phyloP scores from a whole-genome alignment of 495 filamentous ascomycete species.

The Astrocystis sublimbata region DNA sequence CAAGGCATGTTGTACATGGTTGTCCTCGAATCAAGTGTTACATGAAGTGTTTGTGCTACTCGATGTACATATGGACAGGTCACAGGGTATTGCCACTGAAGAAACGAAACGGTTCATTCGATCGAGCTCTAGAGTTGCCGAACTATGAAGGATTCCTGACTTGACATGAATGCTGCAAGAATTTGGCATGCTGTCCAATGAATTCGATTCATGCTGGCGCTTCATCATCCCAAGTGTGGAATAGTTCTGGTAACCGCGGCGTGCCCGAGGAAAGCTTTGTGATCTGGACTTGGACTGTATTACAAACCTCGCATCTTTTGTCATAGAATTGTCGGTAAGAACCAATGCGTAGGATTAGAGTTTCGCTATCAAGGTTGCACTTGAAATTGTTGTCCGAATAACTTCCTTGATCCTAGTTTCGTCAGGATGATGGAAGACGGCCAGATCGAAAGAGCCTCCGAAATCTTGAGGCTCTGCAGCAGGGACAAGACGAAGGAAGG shows the following conservation, averaged over 20 bases:
- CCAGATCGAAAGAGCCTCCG: not conserved
- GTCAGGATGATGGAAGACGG: not conserved
- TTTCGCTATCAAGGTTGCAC: not conserved
- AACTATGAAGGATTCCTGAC: no score
- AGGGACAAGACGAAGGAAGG: not conserved
- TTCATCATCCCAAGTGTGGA: not conserved
- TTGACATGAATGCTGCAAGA: no score
- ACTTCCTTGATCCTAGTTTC: not conserved
- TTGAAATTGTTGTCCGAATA: not conserved
- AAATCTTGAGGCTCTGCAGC: slow-evolving; percentile 10
- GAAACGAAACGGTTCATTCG: not conserved
- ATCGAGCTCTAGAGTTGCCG: no score
- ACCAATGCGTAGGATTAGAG: not conserved
- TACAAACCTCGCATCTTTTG: not conserved
- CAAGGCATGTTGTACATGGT: slow-evolving; percentile 3
- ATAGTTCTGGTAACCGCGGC: not conserved
- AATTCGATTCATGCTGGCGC: not conserved
- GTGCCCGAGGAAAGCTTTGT: not conserved
- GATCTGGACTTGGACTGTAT: not conserved
- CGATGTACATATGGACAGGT: not conserved
- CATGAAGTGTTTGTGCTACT: not conserved
- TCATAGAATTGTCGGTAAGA: not conserved
- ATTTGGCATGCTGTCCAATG: no score
- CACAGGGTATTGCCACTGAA: not conserved
- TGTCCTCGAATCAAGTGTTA: not conserved